A percentile compares a stretch with the other conserved stretches of the same genome.
Evolutionary conservation across 2,329 filamentous ascomycete genomes (phyloP).

Genomic region (Exophiala calicioides): DNA sequence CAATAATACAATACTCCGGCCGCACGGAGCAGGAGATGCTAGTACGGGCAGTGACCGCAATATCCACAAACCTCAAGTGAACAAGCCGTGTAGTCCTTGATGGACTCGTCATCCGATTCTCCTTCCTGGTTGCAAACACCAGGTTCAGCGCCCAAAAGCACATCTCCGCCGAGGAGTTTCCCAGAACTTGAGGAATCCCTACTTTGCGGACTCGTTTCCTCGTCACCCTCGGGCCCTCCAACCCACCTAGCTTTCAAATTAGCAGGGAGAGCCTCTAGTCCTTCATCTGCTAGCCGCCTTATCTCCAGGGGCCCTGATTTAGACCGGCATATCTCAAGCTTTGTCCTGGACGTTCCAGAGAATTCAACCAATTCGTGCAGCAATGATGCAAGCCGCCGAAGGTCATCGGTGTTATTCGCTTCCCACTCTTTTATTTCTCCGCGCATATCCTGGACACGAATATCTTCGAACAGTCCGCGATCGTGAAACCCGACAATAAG

Average conservation of each 20-base stretch:
- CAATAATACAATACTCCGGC: too few species aligned
- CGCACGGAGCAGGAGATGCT: background rate
- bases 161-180: too few species aligned
- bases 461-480: conserved; percentile 45
- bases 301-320: conserved; percentile 7
- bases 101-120: too few species aligned
- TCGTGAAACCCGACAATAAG: conserved; percentile 56
- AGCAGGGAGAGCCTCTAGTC: conserved; percentile 7
- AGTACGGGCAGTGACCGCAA: conserved; percentile 1
- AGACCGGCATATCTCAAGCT: conserved; percentile 38
- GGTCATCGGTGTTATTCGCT: conserved; percentile 36
- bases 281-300: conserved; percentile 5
- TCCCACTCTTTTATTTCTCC: conserved; percentile 47
- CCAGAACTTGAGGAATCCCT: background rate
- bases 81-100: conserved; percentile 1
- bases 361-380: conserved; percentile 37
- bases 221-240: background rate
- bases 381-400: conserved; percentile 35
- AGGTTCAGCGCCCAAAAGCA: background rate
- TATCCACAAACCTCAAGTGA: background rate
- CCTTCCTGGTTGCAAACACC: background rate
- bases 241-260: conserved; percentile 13
- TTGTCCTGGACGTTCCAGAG: conserved; percentile 27
- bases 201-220: background rate
- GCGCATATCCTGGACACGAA: conserved; percentile 42